Conservation (phyloP, 106 monocot species). For the Dioscorea dumetorum region DNA sequence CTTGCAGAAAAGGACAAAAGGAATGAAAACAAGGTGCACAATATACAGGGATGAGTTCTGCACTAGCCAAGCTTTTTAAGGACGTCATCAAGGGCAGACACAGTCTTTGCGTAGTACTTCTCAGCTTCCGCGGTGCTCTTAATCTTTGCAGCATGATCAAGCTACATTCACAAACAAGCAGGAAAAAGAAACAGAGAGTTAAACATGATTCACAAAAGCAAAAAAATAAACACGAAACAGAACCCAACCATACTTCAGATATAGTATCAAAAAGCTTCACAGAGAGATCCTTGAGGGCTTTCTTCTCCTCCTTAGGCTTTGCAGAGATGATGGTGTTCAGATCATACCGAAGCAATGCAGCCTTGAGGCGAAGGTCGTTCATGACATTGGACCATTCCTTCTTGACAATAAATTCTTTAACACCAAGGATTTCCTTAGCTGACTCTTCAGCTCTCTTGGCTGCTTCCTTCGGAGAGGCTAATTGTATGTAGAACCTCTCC, state of each 20-base stretch:
- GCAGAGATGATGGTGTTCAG: conserved; percentile 81
- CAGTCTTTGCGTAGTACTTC: conserved; percentile 68
- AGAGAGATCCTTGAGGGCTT: conserved; percentile 61
- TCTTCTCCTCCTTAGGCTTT: conserved; percentile 93
- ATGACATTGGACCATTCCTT: conserved; percentile 87
- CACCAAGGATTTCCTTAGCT: conserved; percentile 60
- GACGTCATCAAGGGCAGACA: conserved; percentile 56
- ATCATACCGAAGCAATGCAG: conserved; percentile 73
- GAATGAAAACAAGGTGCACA: background rate
- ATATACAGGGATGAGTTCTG: conserved; percentile 1
- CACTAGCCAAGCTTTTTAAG: conserved; percentile 76
- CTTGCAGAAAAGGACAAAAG: background rate
- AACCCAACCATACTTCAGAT: conserved; percentile 26
- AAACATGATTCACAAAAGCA: background rate
- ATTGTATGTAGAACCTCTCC: conserved; percentile 77
- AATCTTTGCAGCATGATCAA: conserved; percentile 85
- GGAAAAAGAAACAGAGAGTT: background rate
- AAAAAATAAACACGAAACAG: background rate
- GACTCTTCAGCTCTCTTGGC: conserved; percentile 65
- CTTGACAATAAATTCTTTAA: conserved; percentile 81
- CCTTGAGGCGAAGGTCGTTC: conserved; percentile 83
- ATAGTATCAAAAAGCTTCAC: conserved; percentile 61
- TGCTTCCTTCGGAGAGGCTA: conserved; percentile 48
- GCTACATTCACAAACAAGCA: conserved; percentile 25
- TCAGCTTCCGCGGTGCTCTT: conserved; percentile 68